A percentile compares a stretch with the other conserved stretches of the same genome.
These are phyloP conservation scores for Podila horticola DNA, from an alignment of 192 early-diverging fungal species.

Conservation along the genomic window DNA sequence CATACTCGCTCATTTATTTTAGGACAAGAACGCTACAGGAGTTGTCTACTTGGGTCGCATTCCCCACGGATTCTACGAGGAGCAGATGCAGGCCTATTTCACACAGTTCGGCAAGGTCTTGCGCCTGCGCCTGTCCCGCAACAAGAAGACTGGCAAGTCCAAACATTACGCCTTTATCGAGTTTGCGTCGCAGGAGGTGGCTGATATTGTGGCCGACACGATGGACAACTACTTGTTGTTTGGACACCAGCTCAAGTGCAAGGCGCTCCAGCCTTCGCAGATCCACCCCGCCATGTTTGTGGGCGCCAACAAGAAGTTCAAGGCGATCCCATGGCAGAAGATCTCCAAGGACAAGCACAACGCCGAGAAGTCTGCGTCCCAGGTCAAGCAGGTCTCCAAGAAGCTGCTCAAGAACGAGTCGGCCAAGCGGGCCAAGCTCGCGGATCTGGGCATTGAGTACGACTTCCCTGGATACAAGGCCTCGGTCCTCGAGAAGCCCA, in stretches of 20 bases:
- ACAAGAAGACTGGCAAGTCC: constrained; percentile 91
- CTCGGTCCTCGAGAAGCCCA: constrained; percentile 40
- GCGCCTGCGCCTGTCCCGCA: constrained; percentile 83
- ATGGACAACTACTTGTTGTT: constrained; percentile 96
- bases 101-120: constrained; percentile 90
- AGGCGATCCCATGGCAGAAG: constrained; percentile 67
- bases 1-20: neutral
- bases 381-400: constrained; percentile 56
- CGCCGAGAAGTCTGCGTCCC: constrained; percentile 64
- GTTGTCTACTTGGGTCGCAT: constrained; percentile 92
- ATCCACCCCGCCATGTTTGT: constrained; percentile 81
- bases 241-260: constrained; percentile 83
- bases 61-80: constrained; percentile 96
- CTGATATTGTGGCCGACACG: constrained; percentile 91
- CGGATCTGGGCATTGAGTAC: constrained; percentile 85
- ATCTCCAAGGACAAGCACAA: constrained; percentile 70
- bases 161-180: constrained; percentile 97
- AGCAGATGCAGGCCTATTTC: constrained; percentile 92
- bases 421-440: constrained; percentile 69
- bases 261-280: constrained; percentile 56
- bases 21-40: constrained; percentile 61
- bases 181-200: constrained; percentile 83
- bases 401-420: constrained; percentile 67
- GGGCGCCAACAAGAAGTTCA: constrained; percentile 77
- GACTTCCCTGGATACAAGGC: constrained; percentile 83